phyloP scores from a whole-genome alignment of 441 rosid species.

The Arabidopsis hybrid region DNA sequence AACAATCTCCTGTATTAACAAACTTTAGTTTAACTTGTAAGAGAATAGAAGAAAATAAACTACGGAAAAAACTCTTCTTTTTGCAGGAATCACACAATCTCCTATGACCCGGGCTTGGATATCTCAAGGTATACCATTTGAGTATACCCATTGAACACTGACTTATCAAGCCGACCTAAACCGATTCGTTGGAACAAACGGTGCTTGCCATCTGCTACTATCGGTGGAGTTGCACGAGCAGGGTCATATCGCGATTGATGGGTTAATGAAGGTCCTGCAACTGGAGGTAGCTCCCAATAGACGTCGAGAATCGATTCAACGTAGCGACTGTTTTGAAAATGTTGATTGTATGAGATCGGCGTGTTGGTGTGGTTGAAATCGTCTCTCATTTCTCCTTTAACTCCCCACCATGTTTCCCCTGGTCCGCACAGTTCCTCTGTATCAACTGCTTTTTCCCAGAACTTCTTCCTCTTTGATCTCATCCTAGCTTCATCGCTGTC shows the following conservation, averaged over 20 bases:
- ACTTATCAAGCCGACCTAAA: slow-evolving; percentile 68
- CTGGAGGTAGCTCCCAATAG: slow-evolving; percentile 96
- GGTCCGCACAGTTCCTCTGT: slow-evolving; percentile 80
- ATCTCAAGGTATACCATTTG: slow-evolving; percentile 93
- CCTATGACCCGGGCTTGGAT: slow-evolving; percentile 63
- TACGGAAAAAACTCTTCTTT: slow-evolving; percentile 34
- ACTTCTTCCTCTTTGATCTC: slow-evolving; percentile 78
- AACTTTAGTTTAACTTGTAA: slow-evolving; percentile 24
- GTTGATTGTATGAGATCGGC: slow-evolving; percentile 67
- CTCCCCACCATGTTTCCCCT: slow-evolving; percentile 97
- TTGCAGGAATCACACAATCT: slow-evolving; percentile 27
- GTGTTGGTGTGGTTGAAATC: slow-evolving; percentile 82
- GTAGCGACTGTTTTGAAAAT: slow-evolving; percentile 80
- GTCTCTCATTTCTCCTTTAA: slow-evolving; percentile 84
- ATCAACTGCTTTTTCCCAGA: slow-evolving; percentile 98
- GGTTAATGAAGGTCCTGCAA: slow-evolving; percentile 91
- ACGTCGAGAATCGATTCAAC: slow-evolving; percentile 80
- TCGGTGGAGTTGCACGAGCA: slow-evolving; percentile 74
- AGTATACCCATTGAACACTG: slow-evolving; percentile 94
- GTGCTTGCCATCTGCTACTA: slow-evolving; percentile 88
- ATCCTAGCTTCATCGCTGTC: slow-evolving; percentile 93
- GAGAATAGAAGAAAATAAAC: slow-evolving; percentile 17
- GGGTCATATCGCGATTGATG: slow-evolving; percentile 95
- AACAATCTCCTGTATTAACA: slow-evolving; percentile 30
- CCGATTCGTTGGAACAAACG: slow-evolving; percentile 82